phyloP scores from a whole-genome alignment of 352 stramenopile species.

The Phytopythium litorale region DNA sequence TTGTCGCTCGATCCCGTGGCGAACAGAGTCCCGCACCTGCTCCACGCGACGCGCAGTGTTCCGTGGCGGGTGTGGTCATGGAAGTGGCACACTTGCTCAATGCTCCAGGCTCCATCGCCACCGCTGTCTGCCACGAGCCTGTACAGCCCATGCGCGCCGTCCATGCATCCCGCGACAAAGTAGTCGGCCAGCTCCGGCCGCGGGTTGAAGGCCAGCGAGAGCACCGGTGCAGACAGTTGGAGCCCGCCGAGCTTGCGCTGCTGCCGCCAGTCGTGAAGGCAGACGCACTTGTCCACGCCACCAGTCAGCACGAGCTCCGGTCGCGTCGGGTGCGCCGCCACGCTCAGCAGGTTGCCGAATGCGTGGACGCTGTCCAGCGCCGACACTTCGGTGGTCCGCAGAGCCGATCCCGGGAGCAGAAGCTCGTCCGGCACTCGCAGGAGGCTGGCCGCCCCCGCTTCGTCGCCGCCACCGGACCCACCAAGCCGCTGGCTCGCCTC shows the following conservation, averaged over 20 bases:
- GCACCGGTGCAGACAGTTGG: conserved; percentile 38
- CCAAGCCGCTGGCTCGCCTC: conserved; percentile 24
- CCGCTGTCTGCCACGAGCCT: conserved; percentile 26
- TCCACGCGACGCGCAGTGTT: conserved; percentile 67
- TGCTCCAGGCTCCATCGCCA: conserved; percentile 24
- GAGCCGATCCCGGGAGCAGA: conserved; percentile 40
- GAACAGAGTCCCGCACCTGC: conserved; percentile 43
- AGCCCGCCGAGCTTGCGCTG: conserved; percentile 37
- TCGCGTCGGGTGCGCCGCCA: conserved; percentile 35
- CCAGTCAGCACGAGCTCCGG: conserved; percentile 50
- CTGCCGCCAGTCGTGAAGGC: conserved; percentile 61
- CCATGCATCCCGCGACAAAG: conserved; percentile 71
- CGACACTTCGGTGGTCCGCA: conserved; percentile 23
- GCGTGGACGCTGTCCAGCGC: conserved; percentile 46
- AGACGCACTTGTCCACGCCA: conserved; percentile 71
- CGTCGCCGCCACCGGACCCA: neutral
- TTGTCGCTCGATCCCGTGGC: conserved; percentile 77
- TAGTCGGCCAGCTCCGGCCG: conserved; percentile 29
- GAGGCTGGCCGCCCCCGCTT: conserved; percentile 3
- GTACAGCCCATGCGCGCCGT: conserved; percentile 60
- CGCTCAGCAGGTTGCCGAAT: conserved; percentile 69
- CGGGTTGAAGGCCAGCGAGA: conserved; percentile 64
- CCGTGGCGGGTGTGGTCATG: conserved; percentile 73
- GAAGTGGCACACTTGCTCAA: conserved; percentile 44
- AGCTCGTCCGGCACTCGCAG: conserved; percentile 68